Conservation (phyloP, 2,329 filamentous ascomycete species). For the Botrytis porri region DNA sequence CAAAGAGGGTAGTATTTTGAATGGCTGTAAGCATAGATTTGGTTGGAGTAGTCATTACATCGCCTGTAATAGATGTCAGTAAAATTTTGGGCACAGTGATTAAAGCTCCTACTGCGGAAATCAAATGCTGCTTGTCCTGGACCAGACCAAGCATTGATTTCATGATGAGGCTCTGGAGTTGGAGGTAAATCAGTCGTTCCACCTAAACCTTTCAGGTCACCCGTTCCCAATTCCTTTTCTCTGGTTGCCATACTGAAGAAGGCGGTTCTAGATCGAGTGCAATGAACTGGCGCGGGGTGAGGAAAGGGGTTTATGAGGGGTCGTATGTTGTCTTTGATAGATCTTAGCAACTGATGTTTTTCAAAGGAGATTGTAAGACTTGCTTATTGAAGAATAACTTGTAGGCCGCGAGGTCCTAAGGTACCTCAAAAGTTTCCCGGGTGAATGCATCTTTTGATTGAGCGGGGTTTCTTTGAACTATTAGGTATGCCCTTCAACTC, state of each 20-base stretch:
- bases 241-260: conserved; percentile 1
- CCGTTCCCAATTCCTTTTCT: background rate
- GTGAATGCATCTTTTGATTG: background rate
- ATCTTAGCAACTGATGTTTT: conserved; percentile 6
- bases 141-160: conserved; percentile 34
- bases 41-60: conserved; percentile 74
- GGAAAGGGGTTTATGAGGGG: background rate
- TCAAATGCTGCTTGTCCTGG: conserved; percentile 38
- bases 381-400: background rate
- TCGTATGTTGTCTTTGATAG: conserved; percentile 8
- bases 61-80: conserved; percentile 44
- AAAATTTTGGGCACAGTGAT: background rate
- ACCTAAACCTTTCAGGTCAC: conserved; percentile 23
- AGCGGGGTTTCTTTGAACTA: conserved; percentile 1
- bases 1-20: conserved; percentile 67
- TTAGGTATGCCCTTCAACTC: background rate
- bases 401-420: background rate
- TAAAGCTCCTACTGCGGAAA: conserved; percentile 35
- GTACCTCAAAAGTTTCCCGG: background rate
- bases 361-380: background rate
- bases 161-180: conserved; percentile 16
- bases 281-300: background rate
- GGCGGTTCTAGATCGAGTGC: background rate
- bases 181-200: conserved; percentile 23
- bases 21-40: conserved; percentile 79